Evolutionary conservation across 1,284 basidiomycete species (phyloP), one percentile per base, ranked within the genome.

Genomic region (Phellinidium pouzarii): DNA sequence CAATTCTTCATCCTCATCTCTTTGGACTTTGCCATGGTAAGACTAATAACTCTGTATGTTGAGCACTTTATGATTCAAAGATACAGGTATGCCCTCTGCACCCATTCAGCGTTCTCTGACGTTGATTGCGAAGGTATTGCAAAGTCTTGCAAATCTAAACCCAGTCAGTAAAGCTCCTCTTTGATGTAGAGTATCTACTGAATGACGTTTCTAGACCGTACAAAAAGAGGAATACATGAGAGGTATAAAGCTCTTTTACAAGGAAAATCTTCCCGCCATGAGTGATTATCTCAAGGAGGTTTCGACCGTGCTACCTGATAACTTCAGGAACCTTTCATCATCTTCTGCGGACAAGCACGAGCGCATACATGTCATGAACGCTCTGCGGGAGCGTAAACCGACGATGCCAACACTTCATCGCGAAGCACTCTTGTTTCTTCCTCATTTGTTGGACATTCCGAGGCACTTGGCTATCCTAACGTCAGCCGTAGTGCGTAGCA

Each of bases 71-170:
- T 17, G 43, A 23, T 50, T n/a, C 25, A 14, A 31, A 45, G 37
- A 47, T 55, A 51, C 45, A 87, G 87, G 87, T 31, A 72, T 87
- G 52, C 84, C 84, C 3, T 75, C 75, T 51, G 63, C 72, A 22
- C 70, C 77, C 7, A 79, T 90, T 7, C 82, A 86, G 61, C 78
- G 87, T 38, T 89, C 82, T 64, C 71, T 91, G 49, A 91, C 84
- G 0, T 63, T 87, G 56, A 81, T 91, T 50, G 87, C 87, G 1
- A 89, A 87, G 65, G 84, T 85, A 27, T 76, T 91, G 26, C 87
- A 89, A 65, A 88, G 82, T 61, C 69, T 91, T 23, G 87, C 87
- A 1, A 91, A 91, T 62, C 68, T 91, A 38, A 89, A 87, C 58
- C 65, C 76, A 8, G 86, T 87, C 63, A 60, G 82, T 68, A 12